Percentiles rank a stretch among this genome's conserved stretches.
phyloP scores from a whole-genome alignment of 257 asterid genomes.

The Oldenlandia corymbosa region DNA sequence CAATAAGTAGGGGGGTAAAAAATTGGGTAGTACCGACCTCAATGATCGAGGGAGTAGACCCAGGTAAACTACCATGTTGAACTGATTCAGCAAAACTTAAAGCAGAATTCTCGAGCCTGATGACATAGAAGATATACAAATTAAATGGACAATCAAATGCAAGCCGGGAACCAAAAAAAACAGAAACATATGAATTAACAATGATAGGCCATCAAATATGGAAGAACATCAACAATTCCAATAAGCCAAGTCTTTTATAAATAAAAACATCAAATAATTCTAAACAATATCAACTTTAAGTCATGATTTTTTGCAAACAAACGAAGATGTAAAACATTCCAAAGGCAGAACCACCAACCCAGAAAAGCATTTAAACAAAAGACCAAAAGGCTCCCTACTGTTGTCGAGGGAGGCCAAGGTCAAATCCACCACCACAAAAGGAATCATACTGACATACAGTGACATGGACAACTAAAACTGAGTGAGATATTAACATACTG shows the following conservation, averaged over 20 bases:
- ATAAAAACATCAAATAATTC: background rate
- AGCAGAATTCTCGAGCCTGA: conserved; percentile 84
- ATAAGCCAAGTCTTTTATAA: background rate
- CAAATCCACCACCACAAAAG: background rate
- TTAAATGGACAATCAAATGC: background rate
- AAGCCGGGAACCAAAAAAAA: background rate
- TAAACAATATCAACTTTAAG: background rate
- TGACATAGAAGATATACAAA: conserved; percentile 17
- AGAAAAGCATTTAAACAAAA: background rate
- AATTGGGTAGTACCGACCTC: conserved; percentile 46
- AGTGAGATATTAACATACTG: conserved; percentile 29
- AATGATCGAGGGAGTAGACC: conserved; percentile 61
- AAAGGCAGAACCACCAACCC: background rate
- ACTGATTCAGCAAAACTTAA: conserved; percentile 59
- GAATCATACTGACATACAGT: background rate
- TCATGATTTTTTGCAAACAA: background rate
- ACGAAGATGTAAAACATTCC: background rate
- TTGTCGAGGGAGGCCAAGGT: background rate
- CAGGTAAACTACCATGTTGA: conserved; percentile 63
- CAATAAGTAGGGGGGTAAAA: conserved; percentile 8
- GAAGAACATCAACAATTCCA: background rate
- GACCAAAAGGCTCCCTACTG: background rate
- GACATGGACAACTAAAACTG: background rate
- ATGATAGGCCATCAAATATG: background rate
- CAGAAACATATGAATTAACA: background rate